Base-by-base conservation (phyloP, 148 eudicot genomes). In the Silene conica region DNA sequence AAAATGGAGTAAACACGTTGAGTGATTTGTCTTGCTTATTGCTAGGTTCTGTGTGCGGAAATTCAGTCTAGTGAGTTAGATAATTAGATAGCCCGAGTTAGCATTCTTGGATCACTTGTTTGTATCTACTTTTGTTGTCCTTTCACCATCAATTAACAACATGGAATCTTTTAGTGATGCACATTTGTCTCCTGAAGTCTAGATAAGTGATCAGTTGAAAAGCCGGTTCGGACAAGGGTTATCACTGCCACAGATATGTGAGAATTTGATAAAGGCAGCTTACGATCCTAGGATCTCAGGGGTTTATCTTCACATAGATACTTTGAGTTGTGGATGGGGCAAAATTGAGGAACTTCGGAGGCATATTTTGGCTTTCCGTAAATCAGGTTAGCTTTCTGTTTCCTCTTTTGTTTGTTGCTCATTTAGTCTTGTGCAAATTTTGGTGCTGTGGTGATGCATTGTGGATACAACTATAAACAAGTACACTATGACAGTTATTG, bases 231-330 rank as follows among this genome's bases (percentile, higher is more conserved):
- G 91, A 43, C 83, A 85, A 63, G 92, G 87, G 63, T 73, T 91
- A 54, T 94, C 98, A n/a, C 83, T 91, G 46, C 98, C 98, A 52
- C 97, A 92, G 82, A 82, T 94, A 74, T 94, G 98, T 79, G 97
- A 94, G 79, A 94, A 94, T 81, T 85, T 94, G 60, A 74, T 82
- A 1, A 94, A 94, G 83, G 98, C 97, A 50, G 96, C 98, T 43
- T 86, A 92, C 83, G 98, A 91, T 87, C 97, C 98, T 83, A 89
- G 97, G 58, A 86, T 94, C 34, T 74, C 92, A 70, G 98, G 96
- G 38, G 80, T 94, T 62, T 94, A 94, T 81, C 90, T 94, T 66
- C 98, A 94, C 54, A 90, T 94, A 70, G 98, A 94, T 58, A 75
- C 86, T 58, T 81, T 94, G 83, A 78, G 66, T 72, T 91, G 97